phyloP scores from a whole-genome alignment of 805 yeast species.

The Sungouiella blattae region DNA sequence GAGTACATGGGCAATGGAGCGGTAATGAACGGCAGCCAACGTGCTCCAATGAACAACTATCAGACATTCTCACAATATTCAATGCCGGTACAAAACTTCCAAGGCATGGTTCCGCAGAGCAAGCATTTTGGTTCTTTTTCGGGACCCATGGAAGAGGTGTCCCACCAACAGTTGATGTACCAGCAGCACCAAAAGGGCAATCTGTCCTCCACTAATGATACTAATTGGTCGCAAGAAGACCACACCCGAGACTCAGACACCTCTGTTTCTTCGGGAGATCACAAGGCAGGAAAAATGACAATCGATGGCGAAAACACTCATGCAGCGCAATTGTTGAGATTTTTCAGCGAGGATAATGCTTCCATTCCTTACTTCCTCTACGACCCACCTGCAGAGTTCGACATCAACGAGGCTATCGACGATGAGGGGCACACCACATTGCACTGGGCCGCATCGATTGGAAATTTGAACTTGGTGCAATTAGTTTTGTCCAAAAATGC shows the following conservation, averaged over 20 bases:
- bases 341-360: slow-evolving; percentile 41
- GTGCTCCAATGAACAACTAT: slow-evolving; percentile 2
- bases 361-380: slow-evolving; percentile 62
- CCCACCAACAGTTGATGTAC: slow-evolving; percentile 13
- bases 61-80: slow-evolving; percentile 3
- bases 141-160: slow-evolving; percentile 8
- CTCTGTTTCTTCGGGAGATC: slow-evolving; percentile 21
- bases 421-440: slow-evolving; percentile 92
- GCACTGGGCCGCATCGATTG: slow-evolving; percentile 98
- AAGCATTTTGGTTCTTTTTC: not conserved
- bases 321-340: slow-evolving; percentile 37
- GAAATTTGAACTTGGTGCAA: slow-evolving; percentile 73
- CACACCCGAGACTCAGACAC: slow-evolving; percentile 38
- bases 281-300: slow-evolving; percentile 14
- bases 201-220: slow-evolving; percentile 38
- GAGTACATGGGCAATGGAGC: slow-evolving; percentile 18
- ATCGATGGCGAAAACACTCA: slow-evolving; percentile 49
- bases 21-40: slow-evolving; percentile 2
- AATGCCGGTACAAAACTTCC: slow-evolving; percentile 1
- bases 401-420: slow-evolving; percentile 77
- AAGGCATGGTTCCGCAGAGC: slow-evolving; percentile 1
- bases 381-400: slow-evolving; percentile 62
- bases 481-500: slow-evolving; percentile 76
- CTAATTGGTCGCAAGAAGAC: slow-evolving; percentile 44
- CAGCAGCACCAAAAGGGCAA: slow-evolving; percentile 9